Base-by-base conservation (phyloP, 2,329 filamentous ascomycete species). In the Erysiphe pisi region DNA sequence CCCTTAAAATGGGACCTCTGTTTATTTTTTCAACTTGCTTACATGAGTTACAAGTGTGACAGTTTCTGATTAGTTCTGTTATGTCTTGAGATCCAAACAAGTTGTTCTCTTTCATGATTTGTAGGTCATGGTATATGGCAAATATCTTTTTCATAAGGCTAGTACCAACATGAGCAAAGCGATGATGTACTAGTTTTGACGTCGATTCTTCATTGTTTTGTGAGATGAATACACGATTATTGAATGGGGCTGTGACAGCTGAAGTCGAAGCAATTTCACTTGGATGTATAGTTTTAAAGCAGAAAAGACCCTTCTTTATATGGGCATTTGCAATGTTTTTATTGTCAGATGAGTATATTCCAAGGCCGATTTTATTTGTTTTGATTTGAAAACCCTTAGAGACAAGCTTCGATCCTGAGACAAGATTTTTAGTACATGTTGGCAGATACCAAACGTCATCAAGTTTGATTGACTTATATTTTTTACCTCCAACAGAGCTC, bases 21-120 rank as follows among this genome's bases (percentile, higher is more conserved):
- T 52, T 52, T 16, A 74, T 28, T 52, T 74, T 74, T 52, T 74
- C 70, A 2, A 49, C 43, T 20, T 74, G 70, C 28, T 74, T 52
- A 31, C 70, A 52, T 22, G 43, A 74, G 6, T 36, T 36, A 6
- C 31, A 36, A 36, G 31, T 36, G 6, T 36, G 31, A 6, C 31
- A 61, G 25, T 61, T 25, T 61, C 20, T 61, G 16, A 61, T 61
- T 20, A 61, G 8, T 22, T 61, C 56, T 61, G 8, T 22, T 61
- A 25, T 61, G 56, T 4, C 20, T 61, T 61, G 20, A 61, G 25
- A 25, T 22, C n/a, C n/a, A n/a, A n/a, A n/a, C n/a, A n/a, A n/a
- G n/a, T 61, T 61, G 4, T 22, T 7, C 16, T 20, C 20, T 22
- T 61, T 61, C 7, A 9, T 61, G 1, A 9, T 25, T 9, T 43